Base-by-base conservation (phyloP, 1,139 yeast genomes). In the Blastobotrys serpentis region DNA sequence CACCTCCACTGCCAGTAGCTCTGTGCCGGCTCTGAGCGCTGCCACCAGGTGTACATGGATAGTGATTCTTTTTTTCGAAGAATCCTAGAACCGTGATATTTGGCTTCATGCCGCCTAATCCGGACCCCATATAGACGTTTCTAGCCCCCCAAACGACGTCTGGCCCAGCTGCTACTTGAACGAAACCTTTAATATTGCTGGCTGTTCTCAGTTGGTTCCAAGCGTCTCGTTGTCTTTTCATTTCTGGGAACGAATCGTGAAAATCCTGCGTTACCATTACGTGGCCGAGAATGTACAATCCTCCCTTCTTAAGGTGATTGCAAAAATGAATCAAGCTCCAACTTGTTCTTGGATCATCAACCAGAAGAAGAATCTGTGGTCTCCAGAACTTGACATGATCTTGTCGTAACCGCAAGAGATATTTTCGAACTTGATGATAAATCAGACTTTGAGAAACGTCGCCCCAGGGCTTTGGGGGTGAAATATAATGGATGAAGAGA, bases 331-430 rank as follows among this genome's bases (percentile, higher is more conserved):
- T 90, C 57, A 92, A 72, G 55, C 86, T 86, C 96, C 97, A 89
- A 36, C 90, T 79, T 0, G 95, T 81, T 52, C 96, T 71, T 0
- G 98, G 98, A 58, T 88, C 86, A 60, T 92, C 98, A 42, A 90
- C 92, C 30, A 92, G 71, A 29, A 92, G 68, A 50, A 92, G 71
- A 32, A 92, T 85, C 65, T 92, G 98, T 0, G 98, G 98, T 56
- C 98, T 76, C 98, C 98, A 92, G 63, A 88, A 90, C 67, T 92
- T 92, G 44, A 92, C 96, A 64, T 92, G 95, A 60, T 92, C 96
- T 56, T 88, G 87, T 52, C 88, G 79, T 42, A 92, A 73, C 47
- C 95, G 74, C 47, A 89, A 70, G 42, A 92, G 72, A 62, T 92
- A 92, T 63, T 92, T 92, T 54, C 98, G 74, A 3, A 92, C 98